Base-by-base conservation (phyloP, 768 basidiomycete genomes). In the Pisolithus sp. region DNA sequence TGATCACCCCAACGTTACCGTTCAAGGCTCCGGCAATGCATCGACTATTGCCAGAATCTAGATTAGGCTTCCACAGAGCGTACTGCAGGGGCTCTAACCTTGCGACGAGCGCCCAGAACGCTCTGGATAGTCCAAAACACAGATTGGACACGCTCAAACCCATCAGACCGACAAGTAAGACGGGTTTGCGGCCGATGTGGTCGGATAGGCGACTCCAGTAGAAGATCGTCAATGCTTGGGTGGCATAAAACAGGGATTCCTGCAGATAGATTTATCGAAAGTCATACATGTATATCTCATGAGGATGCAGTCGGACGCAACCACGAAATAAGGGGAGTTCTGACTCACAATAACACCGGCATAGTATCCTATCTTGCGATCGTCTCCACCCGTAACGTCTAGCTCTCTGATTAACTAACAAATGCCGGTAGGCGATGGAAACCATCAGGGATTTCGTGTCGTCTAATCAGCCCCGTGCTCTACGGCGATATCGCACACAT, bases 151-250 rank as follows among this genome's bases (percentile, higher is more conserved):
- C 31, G 0, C 82, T 79, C 15, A 88, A 60, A 4, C 87, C 88
- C 26, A 77, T 65, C 1, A 89, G 67, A 2, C 88, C 88, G 0
- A 63, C 73, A 49, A 89, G 70, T 53, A 89, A 79, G 21, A 90
- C 80, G 0, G 89, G 87, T 56, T 85, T 88, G 42, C 89, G 81
- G 18, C 89, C 89, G 38, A 89, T 65, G 37, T 74, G 71, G 55
- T 90, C 89, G 9, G 86, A 89, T 10, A 81, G 49, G 17, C 84
- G 78, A 62, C 84, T 83, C 86, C 87, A 90, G 54, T 87, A 80
- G 15, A 89, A 65, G 23, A 88, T 81, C 2, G 85, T 87, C 46
- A 79, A 64, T 0, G 86, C 85, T 67, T 89, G 84, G 0, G 85
- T 82, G 18, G 85, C 71, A 56, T 83, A 90, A 68, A 89, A 90